Percentiles rank a stretch among this genome's conserved stretches.
These are phyloP conservation scores for Suhomyces coccinellae DNA, from an alignment of 1,139 yeast species.

Conservation along the genomic window DNA sequence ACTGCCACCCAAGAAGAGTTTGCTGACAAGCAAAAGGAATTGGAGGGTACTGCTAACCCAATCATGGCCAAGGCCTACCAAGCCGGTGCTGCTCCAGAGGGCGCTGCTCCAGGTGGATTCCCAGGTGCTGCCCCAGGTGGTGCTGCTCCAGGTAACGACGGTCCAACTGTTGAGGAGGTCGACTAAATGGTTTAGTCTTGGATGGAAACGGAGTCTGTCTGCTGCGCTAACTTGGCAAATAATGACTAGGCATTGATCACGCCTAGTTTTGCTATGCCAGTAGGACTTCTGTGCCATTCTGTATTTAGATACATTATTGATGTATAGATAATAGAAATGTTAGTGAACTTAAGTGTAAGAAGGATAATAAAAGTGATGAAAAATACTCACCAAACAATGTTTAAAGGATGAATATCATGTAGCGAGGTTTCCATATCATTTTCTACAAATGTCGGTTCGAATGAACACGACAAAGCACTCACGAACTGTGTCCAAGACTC, in stretches of 20 bases:
- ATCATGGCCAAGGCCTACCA: slow-evolving; percentile 90
- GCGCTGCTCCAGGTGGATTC: slow-evolving; percentile 62
- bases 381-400: too few species aligned
- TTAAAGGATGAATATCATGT: too few species aligned
- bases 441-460: too few species aligned
- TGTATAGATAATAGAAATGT: slow-evolving; percentile 12
- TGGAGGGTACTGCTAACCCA: slow-evolving; percentile 92
- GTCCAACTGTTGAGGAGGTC: slow-evolving; percentile 94
- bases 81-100: slow-evolving; percentile 59
- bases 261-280: slow-evolving; percentile 10
- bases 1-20: slow-evolving; percentile 87
- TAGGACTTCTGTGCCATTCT: slow-evolving; percentile 7
- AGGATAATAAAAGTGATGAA: too few species aligned
- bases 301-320: slow-evolving; percentile 10
- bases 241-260: slow-evolving; percentile 7
- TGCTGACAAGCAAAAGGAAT: slow-evolving; percentile 89
- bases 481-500: too few species aligned
- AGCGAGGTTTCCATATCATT: too few species aligned
- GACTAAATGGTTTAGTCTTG: slow-evolving; percentile 49
- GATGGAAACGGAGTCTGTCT: too few species aligned
- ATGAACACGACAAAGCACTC: too few species aligned
- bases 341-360: not conserved
- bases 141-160: slow-evolving; percentile 67
- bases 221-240: not conserved
- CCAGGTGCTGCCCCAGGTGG: slow-evolving; percentile 69